Conservation (phyloP, 495 filamentous ascomycete genomes). For the Neurospora sp. region DNA sequence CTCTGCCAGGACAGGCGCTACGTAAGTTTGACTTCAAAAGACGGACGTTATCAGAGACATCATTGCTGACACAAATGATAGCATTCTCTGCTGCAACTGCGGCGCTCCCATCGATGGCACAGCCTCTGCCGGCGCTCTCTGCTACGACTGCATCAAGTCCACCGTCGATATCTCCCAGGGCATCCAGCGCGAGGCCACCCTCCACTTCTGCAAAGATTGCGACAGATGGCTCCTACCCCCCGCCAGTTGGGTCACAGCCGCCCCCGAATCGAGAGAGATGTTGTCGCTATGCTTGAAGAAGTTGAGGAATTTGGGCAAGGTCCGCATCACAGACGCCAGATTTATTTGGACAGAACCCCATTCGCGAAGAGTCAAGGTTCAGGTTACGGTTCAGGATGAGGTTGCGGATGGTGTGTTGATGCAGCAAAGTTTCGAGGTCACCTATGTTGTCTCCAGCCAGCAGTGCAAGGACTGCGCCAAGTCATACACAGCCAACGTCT, state of each 20-base stretch:
- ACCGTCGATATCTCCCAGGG: conserved; percentile 90
- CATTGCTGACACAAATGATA: conserved; percentile 22
- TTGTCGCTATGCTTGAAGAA: conserved; percentile 80
- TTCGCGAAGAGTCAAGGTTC: conserved; percentile 78
- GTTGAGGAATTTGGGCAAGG: conserved; percentile 69
- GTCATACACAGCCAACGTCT: conserved; percentile 85
- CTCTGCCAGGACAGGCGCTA: conserved; percentile 42
- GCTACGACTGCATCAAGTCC: conserved; percentile 85
- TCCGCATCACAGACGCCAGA: conserved; percentile 84
- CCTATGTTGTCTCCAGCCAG: conserved; percentile 77
- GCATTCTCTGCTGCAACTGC: conserved; percentile 91
- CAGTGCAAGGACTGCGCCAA: conserved; percentile 90
- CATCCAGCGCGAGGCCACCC: conserved; percentile 71
- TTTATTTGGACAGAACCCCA: conserved; percentile 99
- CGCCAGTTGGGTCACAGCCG: conserved; percentile 68
- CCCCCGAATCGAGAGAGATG: conserved; percentile 77
- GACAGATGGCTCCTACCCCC: conserved; percentile 91
- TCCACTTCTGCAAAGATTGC: conserved; percentile 83
- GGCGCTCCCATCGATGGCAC: conserved; percentile 89
- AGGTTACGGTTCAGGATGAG: conserved; percentile 76
- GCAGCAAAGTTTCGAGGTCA: conserved; percentile 90
- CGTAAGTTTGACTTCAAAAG: conserved; percentile 34
- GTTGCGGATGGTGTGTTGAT: conserved; percentile 68
- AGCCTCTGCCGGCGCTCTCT: conserved; percentile 75
- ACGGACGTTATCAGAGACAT: not conserved